phyloP scores from a whole-genome alignment of 139 green algal genomes.

The Picochlorum sp. region DNA sequence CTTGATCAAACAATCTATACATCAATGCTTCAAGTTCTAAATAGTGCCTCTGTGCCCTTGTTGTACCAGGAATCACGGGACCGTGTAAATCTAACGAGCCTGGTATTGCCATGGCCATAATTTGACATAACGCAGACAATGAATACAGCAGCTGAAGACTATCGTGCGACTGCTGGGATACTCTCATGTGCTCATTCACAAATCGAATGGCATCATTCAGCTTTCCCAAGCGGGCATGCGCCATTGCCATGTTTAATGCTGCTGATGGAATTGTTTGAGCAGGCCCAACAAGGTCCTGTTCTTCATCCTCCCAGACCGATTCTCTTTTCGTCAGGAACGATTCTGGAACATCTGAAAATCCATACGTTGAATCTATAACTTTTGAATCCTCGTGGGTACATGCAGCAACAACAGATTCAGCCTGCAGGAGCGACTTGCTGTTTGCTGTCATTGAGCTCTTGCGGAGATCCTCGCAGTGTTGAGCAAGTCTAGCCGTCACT shows the following conservation, averaged over 20 bases:
- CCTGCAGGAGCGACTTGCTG: no score
- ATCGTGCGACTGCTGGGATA: constrained; percentile 43
- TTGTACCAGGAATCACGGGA: constrained; percentile 4
- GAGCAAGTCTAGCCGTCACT: no score
- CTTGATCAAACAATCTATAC: constrained; percentile 10
- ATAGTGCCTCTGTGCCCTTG: constrained; percentile 24
- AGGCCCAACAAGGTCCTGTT: no score
- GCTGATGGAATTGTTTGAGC: constrained; percentile 24
- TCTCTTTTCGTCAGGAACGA: no score
- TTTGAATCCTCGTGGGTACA: no score
- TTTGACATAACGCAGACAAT: constrained; percentile 37
- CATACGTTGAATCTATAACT: no score
- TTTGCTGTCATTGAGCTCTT: no score
- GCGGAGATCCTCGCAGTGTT: no score
- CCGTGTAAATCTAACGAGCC: constrained; percentile 22
- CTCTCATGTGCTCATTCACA: constrained; percentile 49
- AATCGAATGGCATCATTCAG: constrained; percentile 37
- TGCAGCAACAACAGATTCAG: no score
- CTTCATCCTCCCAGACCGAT: no score
- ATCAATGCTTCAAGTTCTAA: constrained; percentile 51
- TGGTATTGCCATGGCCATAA: constrained; percentile 36
- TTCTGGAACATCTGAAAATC: no score
- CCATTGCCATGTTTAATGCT: constrained; percentile 37
- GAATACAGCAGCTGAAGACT: constrained; percentile 30
- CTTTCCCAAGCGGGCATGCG: constrained; percentile 40